phyloP scores from a whole-genome alignment of 2,329 filamentous ascomycete genomes.

The Paecilomyces sp. region DNA sequence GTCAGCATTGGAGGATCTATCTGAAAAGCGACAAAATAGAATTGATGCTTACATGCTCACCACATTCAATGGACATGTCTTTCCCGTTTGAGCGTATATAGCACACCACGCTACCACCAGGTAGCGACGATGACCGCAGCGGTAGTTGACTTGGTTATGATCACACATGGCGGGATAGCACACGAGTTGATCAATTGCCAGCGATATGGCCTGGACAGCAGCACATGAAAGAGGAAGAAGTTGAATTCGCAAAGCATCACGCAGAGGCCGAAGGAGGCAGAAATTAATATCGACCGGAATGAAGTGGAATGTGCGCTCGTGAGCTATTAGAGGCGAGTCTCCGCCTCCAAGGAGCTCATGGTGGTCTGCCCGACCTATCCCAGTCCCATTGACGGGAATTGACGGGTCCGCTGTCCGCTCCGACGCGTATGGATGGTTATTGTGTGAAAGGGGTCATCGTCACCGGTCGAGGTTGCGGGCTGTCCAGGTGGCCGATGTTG shows the following conservation, averaged over 20 bases:
- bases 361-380: background rate
- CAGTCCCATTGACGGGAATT: background rate
- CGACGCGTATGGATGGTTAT: background rate
- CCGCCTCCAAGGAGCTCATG: background rate
- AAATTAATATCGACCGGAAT: slow-evolving; percentile 6
- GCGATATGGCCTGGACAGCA: background rate
- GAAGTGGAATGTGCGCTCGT: background rate
- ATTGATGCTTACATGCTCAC: slow-evolving; percentile 38
- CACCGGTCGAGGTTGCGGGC: background rate
- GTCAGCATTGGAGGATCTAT: background rate
- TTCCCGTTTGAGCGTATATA: slow-evolving; percentile 44
- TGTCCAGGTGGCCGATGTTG: background rate
- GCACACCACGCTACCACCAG: slow-evolving; percentile 51
- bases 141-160: slow-evolving; percentile 53
- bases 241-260: background rate
- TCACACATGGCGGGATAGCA: slow-evolving; percentile 44
- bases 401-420: background rate
- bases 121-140: slow-evolving; percentile 49
- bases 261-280: slow-evolving; percentile 1
- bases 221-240: background rate
- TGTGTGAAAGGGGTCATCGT: background rate
- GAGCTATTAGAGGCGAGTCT: background rate
- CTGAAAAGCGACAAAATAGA: background rate
- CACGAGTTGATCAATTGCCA: background rate
- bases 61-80: slow-evolving; percentile 49